Conservation (phyloP, 2,329 filamentous ascomycete species). For the Macrophomina pseudophaseolina region DNA sequence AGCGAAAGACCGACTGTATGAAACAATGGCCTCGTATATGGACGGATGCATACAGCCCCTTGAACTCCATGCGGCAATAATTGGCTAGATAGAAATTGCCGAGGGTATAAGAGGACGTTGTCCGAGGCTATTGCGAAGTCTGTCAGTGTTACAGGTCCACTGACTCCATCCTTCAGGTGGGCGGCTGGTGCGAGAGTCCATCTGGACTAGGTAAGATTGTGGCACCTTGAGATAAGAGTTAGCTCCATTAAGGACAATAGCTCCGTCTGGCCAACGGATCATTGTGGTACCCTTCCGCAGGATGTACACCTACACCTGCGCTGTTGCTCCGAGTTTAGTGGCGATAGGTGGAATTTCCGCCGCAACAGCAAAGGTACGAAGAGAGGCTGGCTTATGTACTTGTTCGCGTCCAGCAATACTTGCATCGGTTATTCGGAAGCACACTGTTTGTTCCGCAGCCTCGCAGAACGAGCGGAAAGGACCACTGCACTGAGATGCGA, state of each 20-base stretch:
- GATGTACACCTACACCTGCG: neutral
- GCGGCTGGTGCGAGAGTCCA: neutral
- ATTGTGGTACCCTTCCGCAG: neutral
- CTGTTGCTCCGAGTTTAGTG: neutral
- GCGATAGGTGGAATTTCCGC: neutral
- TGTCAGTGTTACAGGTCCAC: neutral
- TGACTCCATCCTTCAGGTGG: constrained; percentile 1
- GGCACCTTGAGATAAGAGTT: neutral
- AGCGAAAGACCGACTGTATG: no score
- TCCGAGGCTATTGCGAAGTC: neutral
- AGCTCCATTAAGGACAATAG: neutral
- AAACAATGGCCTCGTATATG: neutral
- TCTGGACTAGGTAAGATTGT: neutral
- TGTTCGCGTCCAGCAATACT: neutral
- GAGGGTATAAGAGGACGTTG: constrained; percentile 12
- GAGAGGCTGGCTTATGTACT: neutral
- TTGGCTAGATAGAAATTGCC: neutral
- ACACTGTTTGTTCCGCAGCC: neutral
- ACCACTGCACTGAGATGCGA: neutral
- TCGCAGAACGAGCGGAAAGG: neutral
- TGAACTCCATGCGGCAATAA: neutral
- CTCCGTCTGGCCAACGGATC: no score
- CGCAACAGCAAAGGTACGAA: neutral
- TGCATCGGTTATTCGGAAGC: neutral
- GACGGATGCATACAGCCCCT: neutral